Evolutionary conservation across 1,284 basidiomycete genomes (phyloP), one percentile per base, ranked within the genome.

Genomic region (Trichosporon asahii): DNA sequence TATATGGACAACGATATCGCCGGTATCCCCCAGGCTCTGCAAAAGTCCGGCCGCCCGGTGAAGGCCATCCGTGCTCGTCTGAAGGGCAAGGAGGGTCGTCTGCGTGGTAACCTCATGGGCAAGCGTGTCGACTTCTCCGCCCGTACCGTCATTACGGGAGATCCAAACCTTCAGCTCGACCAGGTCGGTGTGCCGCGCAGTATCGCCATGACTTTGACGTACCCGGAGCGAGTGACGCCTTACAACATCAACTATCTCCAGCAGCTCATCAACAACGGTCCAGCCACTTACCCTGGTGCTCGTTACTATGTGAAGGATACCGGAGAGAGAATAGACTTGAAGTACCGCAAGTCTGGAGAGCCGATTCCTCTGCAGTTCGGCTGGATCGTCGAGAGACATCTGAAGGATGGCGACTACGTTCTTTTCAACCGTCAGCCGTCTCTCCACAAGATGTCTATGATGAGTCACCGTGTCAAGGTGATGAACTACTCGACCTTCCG

Each of bases 1-100:
- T 99, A 99, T 82, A 99, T 99, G 96, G 97, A 99, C 82, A 99
- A 99, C 82, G 95, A 99, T 82, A 96, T 99, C 74, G 95, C 97
- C 35, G 97, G 97, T 69, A 94, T 98, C 55, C 97, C 97, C 0
- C 95, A 98, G 81, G 95, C 96, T 0, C 85, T 98, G 78, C 97
- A 99, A 81, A 99, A 99, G 84, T 97, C 94, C 35, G 97, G 97
- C 40, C 89, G 97, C 72, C 96, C 97, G 8, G 92, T 99, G 76
- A 99, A 99, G 85, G 96, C 97, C 49, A 98, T 99, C 79, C 93
- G 97, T 74, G 95, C 96, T 4, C 91, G 97, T 74, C 87, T 99
- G 70, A 99, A 99, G 88, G 97, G 97, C 71, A 99, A 99, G 83
- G 97, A 99, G 83, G 97, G 97, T 61, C 93, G 97, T 80, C 87